Evolutionary conservation across 2,329 filamentous ascomycete species (phyloP).

Genomic region (Diaporthe capsici): DNA sequence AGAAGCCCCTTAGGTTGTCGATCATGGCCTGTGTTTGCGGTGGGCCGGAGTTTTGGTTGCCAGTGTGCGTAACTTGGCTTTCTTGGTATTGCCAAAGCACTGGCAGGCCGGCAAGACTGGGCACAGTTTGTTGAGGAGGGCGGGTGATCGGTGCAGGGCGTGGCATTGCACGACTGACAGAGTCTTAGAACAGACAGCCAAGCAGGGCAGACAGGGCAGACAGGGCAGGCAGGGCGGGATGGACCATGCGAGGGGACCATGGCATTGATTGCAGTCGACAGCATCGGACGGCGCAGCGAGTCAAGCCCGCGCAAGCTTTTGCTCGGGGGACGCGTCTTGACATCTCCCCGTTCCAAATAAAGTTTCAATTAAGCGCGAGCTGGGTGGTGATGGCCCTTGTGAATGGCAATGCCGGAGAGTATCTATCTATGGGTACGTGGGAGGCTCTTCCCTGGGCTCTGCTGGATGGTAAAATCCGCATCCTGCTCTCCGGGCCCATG

Average conservation of each 20-base stretch:
- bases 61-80: slow-evolving; percentile 17
- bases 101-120: neutral
- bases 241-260: neutral
- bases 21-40: slow-evolving; percentile 6
- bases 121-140: neutral
- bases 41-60: slow-evolving; percentile 7
- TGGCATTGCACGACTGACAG: neutral
- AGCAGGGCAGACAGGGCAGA: neutral
- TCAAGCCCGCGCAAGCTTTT: slow-evolving; percentile 22
- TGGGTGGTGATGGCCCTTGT: neutral
- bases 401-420: neutral
- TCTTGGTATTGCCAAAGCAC: slow-evolving; percentile 17
- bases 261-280: neutral
- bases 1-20: slow-evolving; percentile 1
- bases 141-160: neutral
- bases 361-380: slow-evolving; percentile 13
- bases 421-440: neutral
- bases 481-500: slow-evolving; percentile 6
- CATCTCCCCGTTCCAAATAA: slow-evolving; percentile 7
- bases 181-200: neutral
- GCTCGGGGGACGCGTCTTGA: slow-evolving; percentile 9
- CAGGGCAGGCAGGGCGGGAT: neutral
- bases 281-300: neutral
- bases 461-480: neutral
- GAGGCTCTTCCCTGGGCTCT: neutral